These are phyloP conservation scores for Nematocida sp. DNA, from an alignment of 371 early-diverging fungal genomes.

Conservation along the genomic window DNA sequence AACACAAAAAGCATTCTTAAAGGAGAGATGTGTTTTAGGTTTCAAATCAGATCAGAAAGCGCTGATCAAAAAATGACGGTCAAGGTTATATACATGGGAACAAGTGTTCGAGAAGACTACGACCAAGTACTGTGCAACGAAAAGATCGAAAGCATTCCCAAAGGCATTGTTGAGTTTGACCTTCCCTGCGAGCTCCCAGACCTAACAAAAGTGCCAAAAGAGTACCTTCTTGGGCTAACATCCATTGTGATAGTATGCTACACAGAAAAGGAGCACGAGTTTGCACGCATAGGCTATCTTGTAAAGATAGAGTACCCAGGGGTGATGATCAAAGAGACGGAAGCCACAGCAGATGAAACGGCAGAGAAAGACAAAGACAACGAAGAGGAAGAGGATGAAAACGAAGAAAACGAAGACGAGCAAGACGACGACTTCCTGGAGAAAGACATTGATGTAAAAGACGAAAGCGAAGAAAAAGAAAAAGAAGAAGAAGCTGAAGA, in stretches of 20 bases:
- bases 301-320: conserved; percentile 63
- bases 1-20: conserved; percentile 18
- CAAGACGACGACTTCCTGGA: conserved; percentile 56
- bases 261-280: conserved; percentile 51
- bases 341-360: conserved; percentile 1
- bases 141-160: conserved; percentile 56
- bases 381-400: not conserved
- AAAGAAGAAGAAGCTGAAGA: conserved; percentile 65
- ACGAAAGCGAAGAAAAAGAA: conserved; percentile 56
- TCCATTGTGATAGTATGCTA: conserved; percentile 53
- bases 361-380: conserved; percentile 46
- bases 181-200: conserved; percentile 54
- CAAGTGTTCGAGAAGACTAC: conserved; percentile 32
- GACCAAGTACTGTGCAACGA: conserved; percentile 59
- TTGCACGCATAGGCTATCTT: conserved; percentile 62
- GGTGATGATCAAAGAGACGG: conserved; percentile 38
- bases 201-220: conserved; percentile 49
- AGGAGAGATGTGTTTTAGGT: not conserved
- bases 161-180: conserved; percentile 58
- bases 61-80: not conserved
- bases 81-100: conserved; percentile 19
- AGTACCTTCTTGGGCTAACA: conserved; percentile 59
- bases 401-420: conserved; percentile 28
- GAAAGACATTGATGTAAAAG: conserved; percentile 49
- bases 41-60: not conserved